Evolutionary conservation across 2,329 filamentous ascomycete genomes (phyloP).

Genomic region (Pseudopyricularia cyperi): DNA sequence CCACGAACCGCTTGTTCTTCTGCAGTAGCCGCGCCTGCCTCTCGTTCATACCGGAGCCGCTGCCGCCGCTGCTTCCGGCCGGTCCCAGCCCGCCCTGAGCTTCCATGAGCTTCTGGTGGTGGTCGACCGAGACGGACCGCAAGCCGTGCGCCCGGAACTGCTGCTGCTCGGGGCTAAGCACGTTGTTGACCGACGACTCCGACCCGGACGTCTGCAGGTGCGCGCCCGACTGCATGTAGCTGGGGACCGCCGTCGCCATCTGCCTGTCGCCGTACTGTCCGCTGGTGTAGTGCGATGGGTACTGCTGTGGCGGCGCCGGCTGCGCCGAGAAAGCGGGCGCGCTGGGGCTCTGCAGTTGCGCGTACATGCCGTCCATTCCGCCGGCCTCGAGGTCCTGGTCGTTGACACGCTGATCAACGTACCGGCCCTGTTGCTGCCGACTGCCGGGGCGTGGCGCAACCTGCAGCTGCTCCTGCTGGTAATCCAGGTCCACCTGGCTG

Average conservation of each 20-base stretch:
- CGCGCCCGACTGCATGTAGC: slow-evolving; percentile 31
- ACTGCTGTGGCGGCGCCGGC: slow-evolving; percentile 1
- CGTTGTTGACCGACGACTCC: slow-evolving; percentile 37
- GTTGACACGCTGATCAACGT: slow-evolving; percentile 15
- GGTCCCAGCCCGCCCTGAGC: neutral
- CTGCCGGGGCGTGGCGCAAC: slow-evolving; percentile 16
- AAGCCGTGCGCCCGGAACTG: slow-evolving; percentile 16
- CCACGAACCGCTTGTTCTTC: slow-evolving; percentile 79
- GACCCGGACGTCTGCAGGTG: slow-evolving; percentile 34
- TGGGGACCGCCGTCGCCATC: slow-evolving; percentile 25
- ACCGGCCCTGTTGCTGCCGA: slow-evolving; percentile 12
- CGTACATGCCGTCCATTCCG: slow-evolving; percentile 18
- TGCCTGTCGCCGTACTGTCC: slow-evolving; percentile 21
- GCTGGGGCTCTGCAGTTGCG: slow-evolving; percentile 14
- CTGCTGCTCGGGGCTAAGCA: slow-evolving; percentile 8
- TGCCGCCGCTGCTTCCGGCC: slow-evolving; percentile 15
- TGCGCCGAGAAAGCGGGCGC: slow-evolving; percentile 13
- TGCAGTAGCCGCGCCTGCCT: slow-evolving; percentile 45
- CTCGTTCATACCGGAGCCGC: slow-evolving; percentile 12
- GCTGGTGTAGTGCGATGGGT: slow-evolving; percentile 20
- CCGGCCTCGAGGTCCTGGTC: slow-evolving; percentile 12
- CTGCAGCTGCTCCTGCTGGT: slow-evolving; percentile 30
- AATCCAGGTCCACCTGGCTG: slow-evolving; percentile 39
- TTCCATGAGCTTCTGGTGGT: slow-evolving; percentile 19
- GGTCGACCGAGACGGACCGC: slow-evolving; percentile 9